Evolutionary conservation across 768 basidiomycete genomes (phyloP).

Genomic region (Xerocomellus dryophilus): DNA sequence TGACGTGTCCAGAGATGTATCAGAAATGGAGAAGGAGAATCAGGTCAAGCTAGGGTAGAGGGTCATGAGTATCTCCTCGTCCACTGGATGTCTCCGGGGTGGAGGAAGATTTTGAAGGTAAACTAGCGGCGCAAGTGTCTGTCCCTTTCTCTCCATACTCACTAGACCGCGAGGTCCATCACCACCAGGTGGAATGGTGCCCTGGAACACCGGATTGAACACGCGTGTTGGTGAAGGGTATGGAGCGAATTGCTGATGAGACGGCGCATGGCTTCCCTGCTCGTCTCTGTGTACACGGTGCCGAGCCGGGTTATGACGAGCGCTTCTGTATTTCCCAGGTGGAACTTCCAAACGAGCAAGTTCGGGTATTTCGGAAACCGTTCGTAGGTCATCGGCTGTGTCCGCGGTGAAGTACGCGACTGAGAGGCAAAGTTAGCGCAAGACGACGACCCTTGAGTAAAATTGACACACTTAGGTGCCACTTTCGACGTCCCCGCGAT

Average conservation of each 20-base stretch:
- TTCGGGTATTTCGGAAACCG: constrained; percentile 56
- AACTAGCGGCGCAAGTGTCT: constrained; percentile 56
- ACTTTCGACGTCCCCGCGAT: constrained; percentile 63
- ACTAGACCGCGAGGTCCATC: not conserved
- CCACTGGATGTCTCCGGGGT: constrained; percentile 63
- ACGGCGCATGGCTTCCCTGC: constrained; percentile 12
- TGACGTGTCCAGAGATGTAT: constrained; percentile 12
- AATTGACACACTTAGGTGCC: constrained; percentile 68
- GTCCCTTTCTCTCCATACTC: constrained; percentile 20
- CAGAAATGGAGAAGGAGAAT: constrained; percentile 16
- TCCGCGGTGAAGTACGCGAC: constrained; percentile 78
- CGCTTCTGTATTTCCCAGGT: constrained; percentile 59
- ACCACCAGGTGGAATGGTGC: not conserved
- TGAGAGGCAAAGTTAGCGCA: constrained; percentile 26
- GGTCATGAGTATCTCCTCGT: constrained; percentile 68
- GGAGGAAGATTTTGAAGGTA: constrained; percentile 61
- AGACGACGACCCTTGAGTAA: constrained; percentile 1
- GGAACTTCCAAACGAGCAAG: constrained; percentile 57
- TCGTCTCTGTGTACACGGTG: constrained; percentile 33
- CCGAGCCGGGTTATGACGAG: constrained; percentile 52
- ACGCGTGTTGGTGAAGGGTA: constrained; percentile 31
- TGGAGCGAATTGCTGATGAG: constrained; percentile 29
- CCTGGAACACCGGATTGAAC: constrained; percentile 9
- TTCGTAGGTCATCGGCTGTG: constrained; percentile 51
- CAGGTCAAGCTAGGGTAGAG: constrained; percentile 38